Conservation (phyloP, 495 filamentous ascomycete species). For the Penicillium angulare region DNA sequence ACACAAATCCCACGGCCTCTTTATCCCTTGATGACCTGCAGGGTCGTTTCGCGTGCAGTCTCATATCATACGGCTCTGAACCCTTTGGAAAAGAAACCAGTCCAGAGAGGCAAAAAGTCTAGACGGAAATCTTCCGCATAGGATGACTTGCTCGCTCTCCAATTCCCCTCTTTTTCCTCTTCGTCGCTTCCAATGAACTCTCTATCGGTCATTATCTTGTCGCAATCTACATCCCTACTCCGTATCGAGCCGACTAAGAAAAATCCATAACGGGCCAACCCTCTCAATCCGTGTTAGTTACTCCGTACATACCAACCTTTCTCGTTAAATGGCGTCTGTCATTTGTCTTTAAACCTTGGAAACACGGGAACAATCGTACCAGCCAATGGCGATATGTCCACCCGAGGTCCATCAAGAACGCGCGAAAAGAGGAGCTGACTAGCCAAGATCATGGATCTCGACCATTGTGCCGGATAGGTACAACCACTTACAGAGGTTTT, state of each 20-base stretch:
- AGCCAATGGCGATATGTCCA: neutral
- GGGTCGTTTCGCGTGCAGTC: too few species aligned
- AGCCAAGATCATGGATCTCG: neutral
- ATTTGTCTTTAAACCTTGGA: slow-evolving; percentile 2
- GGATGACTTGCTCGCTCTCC: neutral
- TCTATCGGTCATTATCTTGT: neutral
- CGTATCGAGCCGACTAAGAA: slow-evolving; percentile 15
- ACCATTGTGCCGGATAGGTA: neutral
- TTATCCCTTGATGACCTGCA: neutral
- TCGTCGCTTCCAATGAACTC: slow-evolving; percentile 4
- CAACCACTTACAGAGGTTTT: neutral
- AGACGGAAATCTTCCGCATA: neutral
- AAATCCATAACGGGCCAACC: slow-evolving; percentile 10
- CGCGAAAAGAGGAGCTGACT: neutral
- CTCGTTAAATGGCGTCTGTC: slow-evolving; percentile 15
- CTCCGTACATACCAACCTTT: too few species aligned
- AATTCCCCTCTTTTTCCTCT: neutral
- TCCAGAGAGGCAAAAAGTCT: neutral
- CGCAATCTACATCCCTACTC: slow-evolving; percentile 17
- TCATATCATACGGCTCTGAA: neutral
- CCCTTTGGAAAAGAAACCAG: neutral
- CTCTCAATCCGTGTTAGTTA: slow-evolving; percentile 10
- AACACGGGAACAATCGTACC: neutral
- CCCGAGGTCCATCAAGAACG: neutral
- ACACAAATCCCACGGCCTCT: neutral